Base-by-base conservation (phyloP, 805 yeast genomes). In the Zygosaccharomyces siamensis region DNA sequence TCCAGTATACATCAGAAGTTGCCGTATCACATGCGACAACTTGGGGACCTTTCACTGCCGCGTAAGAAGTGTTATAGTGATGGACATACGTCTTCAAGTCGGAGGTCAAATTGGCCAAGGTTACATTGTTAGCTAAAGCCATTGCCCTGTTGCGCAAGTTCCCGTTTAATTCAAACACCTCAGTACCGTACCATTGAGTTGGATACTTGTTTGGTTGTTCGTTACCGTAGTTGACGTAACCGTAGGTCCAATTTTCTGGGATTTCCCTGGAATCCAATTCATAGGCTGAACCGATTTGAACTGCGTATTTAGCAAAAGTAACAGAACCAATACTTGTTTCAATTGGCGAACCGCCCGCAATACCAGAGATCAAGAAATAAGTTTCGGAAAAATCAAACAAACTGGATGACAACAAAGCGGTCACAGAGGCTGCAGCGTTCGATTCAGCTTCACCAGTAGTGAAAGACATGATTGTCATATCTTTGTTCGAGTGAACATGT, bases 361-460 rank as follows among this genome's bases (percentile, higher is more conserved):
- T 82, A 61, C 87, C 87, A 20, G 83, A 81, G 52, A 80, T 68
- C 55, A 81, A 55, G 70, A 79, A 82, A 70, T 80, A 81, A 38
- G 86, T 79, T 57, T 76, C 73, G 32, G 79, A 61, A 45, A 82
- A 72, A 59, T 82, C 84, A 52, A 82, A 81, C 49, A 71, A 57
- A 35, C 84, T 80, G 48, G 72, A 71, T 61, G 79, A 69, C 8
- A 76, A 62, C 53, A 82, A 65, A 5, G 86, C 82, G 37, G 77
- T 72, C 49, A 81, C 61, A 21, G 84, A 71, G 23, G 80, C 53
- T 12, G 86, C 86, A 33, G 86, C 86, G 57, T 82, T 82, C 55
- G 80, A 75, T 62, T 81, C 86, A 54, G 81, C 83, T 67, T 81
- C 86, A 46, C 87, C 87, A n/a, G 83, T 78, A 39, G 84, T 79